Evolutionary conservation across 2,329 filamentous ascomycete species (phyloP).

Genomic region (Pezizomycotina sp.): DNA sequence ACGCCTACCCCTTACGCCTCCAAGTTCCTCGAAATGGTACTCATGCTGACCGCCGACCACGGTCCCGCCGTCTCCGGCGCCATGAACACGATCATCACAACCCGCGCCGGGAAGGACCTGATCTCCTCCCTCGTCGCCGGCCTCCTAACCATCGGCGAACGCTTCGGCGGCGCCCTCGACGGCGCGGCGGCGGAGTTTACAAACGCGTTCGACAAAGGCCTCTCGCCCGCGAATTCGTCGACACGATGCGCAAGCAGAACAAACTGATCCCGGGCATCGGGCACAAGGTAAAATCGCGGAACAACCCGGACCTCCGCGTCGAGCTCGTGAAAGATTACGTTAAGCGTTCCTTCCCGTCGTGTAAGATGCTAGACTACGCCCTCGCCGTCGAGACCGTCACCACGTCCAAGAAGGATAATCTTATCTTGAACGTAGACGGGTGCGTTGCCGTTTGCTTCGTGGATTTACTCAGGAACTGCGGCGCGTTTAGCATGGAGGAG

Average conservation of each 20-base stretch:
- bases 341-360: slow-evolving; percentile 88
- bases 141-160: slow-evolving; percentile 93
- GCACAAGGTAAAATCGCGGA: slow-evolving; percentile 97
- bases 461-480: slow-evolving; percentile 91
- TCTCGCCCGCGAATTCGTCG: slow-evolving; percentile 96
- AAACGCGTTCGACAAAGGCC: slow-evolving; percentile 92
- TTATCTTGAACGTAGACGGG: slow-evolving; percentile 97
- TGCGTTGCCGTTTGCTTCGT: slow-evolving; percentile 98
- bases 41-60: slow-evolving; percentile 99
- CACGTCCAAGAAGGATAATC: slow-evolving; percentile 99
- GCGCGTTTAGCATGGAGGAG: slow-evolving; percentile 89
- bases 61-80: slow-evolving; percentile 96
- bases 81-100: slow-evolving; percentile 99
- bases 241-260: slow-evolving; percentile 98
- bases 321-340: slow-evolving; percentile 99
- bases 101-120: slow-evolving; percentile 94
- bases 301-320: slow-evolving; percentile 98
- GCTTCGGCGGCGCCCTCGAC: slow-evolving; percentile 95
- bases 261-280: slow-evolving; percentile 99
- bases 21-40: slow-evolving; percentile 99
- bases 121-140: slow-evolving; percentile 90
- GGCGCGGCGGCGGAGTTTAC: slow-evolving; percentile 97
- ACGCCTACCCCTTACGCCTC: slow-evolving; percentile 89
- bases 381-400: slow-evolving; percentile 95
- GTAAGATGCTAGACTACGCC: slow-evolving; percentile 97